Base-by-base conservation (phyloP, 2,329 filamentous ascomycete species). In the Plenodomus tracheiphilus region DNA sequence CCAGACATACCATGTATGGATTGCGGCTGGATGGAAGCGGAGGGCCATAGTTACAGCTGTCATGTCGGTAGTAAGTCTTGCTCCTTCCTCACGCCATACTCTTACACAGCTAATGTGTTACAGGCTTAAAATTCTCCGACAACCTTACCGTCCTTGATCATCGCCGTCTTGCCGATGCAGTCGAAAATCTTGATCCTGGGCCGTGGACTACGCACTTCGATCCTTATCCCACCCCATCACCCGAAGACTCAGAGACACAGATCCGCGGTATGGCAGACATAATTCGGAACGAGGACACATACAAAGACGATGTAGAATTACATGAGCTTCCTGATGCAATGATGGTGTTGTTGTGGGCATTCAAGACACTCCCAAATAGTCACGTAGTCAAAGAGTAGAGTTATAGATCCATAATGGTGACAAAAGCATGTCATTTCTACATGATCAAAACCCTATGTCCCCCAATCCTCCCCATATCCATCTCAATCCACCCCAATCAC, bases 1-100 rank as follows among this genome's bases (percentile, higher is more conserved):
- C 43, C 19, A 16, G 44, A 30, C 1, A 20, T 64, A 2, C 58
- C 61, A 36, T 69, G 67, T 25, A 61, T 69, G 46, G 64, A 66
- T 19, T 69, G 66, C 22, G 63, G 48, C 15, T 32, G 7, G 28
- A 32, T 11, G 8, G 37, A 51, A 28, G 41, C 43, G 7, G 28
- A 44, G 6, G 36, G 28, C 1, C 64, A 67, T 20, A 43, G 8
- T 1, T 35, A 3, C 5, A 50, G 56, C 18, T 68, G 65, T 19
- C 28, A 59, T 21, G 50, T 67, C 39, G 56, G 51, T 2, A 57
- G 65, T 66, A 56, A 49, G 62, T 50, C 3, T 46, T n/a, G n/a
- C n/a, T n/a, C n/a, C 3, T 18, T 17, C n/a, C 4, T 7, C 16
- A 19, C 2, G 2, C 17, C 2, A 17, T 34, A 11, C 0, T 20